Conservation (phyloP, 176 grass and related monocot genomes). For the Bromus sterilis region DNA sequence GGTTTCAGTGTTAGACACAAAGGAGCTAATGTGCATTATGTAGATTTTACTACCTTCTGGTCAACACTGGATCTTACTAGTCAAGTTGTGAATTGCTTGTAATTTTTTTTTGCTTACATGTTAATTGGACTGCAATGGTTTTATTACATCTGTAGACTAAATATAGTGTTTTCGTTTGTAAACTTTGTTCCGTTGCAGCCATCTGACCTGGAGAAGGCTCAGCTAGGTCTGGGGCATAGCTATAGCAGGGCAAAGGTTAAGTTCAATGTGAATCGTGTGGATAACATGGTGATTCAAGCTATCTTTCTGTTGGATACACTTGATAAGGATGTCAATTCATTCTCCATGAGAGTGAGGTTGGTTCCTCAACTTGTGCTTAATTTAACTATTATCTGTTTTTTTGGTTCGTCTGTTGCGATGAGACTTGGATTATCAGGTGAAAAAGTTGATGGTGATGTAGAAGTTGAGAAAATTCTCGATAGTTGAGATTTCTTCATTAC, state of each 20-base stretch:
- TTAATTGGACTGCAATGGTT: neutral
- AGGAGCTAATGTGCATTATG: neutral
- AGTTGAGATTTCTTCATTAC: neutral
- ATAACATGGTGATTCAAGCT: slow-evolving; percentile 91
- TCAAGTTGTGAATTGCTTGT: neutral
- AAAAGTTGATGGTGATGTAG: neutral
- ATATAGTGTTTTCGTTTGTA: neutral
- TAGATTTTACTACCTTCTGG: neutral
- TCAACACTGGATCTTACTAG: neutral
- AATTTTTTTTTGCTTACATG: neutral
- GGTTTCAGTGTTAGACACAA: neutral
- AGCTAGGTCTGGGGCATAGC: slow-evolving; percentile 62
- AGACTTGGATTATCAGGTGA: neutral
- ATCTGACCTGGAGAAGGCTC: slow-evolving; percentile 61
- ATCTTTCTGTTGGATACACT: slow-evolving; percentile 80
- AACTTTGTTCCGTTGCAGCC: slow-evolving; percentile 19
- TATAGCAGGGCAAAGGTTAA: slow-evolving; percentile 91
- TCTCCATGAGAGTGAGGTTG: slow-evolving; percentile 89
- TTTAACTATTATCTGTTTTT: neutral
- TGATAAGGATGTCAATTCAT: slow-evolving; percentile 81
- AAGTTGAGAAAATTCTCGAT: neutral
- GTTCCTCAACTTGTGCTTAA: neutral
- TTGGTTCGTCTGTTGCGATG: neutral
- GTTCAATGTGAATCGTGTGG: slow-evolving; percentile 87
- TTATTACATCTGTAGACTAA: neutral